Base-by-base conservation (phyloP, 2,329 filamentous ascomycete species). In the Fusarium robinianum region DNA sequence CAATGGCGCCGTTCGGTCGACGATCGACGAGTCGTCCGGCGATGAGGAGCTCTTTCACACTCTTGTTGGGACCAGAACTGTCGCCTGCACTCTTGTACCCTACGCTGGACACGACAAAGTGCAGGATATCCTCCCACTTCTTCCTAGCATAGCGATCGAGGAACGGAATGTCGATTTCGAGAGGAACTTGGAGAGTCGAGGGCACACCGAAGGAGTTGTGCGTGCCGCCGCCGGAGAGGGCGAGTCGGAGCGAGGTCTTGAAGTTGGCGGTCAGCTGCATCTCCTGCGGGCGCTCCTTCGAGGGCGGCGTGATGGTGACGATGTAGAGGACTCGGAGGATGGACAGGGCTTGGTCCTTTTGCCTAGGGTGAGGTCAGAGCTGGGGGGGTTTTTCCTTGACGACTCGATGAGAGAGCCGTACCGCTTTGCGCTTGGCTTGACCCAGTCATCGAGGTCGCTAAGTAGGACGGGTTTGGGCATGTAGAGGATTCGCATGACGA, bases 401-500 rank as follows among this genome's bases (percentile, higher is more conserved):
- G 40, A 32, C 34, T 15, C 10, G 21, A 18, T 21, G 30, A 25
- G 22, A 23, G 9, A 17, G 26, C 18, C 45, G 38, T 50, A 70
- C 63, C 66, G 71, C 59, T 77, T 76, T 12, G 73, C 72, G 26
- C 76, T 73, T 5, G 89, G 80, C 57, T 85, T 87, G 36, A 96
- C 84, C 90, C 92, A 96, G 27, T 81, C 73, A 58, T 97, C 90
- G 47, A 99, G 79, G 61, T 95, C 87, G 51, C 81, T 75, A n/a
- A 89, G 79, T 3, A 83, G 80, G 53, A 97, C 81, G 1, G 94
- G 88, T 8, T 80, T 77, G 26, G 89, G 88, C 74, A 95, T 87
- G 72, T 96, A 99, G 4, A 99, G 83, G 62, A 99, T 83, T 25
- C 88, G 88, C 86, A 96, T 96, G 49, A 99, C 92, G 63, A 99